Base-by-base conservation (phyloP, 1,284 basidiomycete species). In the Irpex sp. region DNA sequence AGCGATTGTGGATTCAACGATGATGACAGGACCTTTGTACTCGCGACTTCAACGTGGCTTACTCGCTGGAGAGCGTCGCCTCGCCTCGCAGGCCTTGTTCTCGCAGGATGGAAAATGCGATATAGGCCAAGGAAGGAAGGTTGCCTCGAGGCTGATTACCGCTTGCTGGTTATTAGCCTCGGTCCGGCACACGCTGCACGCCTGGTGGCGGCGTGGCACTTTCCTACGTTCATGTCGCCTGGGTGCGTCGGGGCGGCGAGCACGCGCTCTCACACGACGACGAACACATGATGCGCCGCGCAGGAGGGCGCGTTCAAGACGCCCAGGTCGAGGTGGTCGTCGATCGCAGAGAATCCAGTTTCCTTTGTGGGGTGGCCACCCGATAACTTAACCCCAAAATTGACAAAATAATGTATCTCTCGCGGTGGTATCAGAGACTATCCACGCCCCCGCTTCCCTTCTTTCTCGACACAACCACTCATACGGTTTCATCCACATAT, bases 91-190 rank as follows among this genome's bases (percentile, higher is more conserved):
- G 54, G 59, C 38, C 64, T 40, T 64, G 63, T 57, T 64, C 47
- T 44, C 51, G 59, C 59, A 54, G 59, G 70, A 67, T 62, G 65
- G 40, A 73, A 75, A 76, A 76, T 71, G 74, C 73, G 76, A 72
- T 72, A 69, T 54, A 65, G 56, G 62, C 66, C 76, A 71, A 67
- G 65, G 71, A 74, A 71, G 76, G 76, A 71, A 77, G 69, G 70
- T 68, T 71, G 76, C 76, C 76, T 77, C 76, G 75, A 77, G 76
- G 76, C 76, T 69, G 72, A 74, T 76, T 72, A 75, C 74, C 73
- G 74, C 74, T 68, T 65, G 63, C 47, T 40, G 36, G 34, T 17
- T 57, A 34, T 49, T 56, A 19, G 7, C 13, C 19, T 62, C 64
- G 64, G 64, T 62, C 64, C 64, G 64, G 52, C 55, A 13, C 40